These are phyloP conservation scores for Botryotinia narcissicola DNA, from an alignment of 2,329 filamentous ascomycete species.

Conservation along the genomic window DNA sequence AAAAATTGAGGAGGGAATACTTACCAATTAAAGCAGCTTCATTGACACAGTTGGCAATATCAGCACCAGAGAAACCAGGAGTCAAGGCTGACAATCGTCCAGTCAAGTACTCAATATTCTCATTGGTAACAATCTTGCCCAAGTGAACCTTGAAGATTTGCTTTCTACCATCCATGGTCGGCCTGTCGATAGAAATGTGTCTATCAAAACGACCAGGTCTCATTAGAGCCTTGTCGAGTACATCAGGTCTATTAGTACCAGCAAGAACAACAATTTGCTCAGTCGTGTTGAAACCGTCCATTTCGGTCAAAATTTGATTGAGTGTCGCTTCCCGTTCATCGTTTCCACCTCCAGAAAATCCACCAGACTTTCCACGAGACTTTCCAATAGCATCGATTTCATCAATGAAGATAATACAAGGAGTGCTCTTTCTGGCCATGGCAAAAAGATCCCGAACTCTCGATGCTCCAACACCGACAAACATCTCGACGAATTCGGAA, in stretches of 20 bases:
- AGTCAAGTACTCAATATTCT: constrained; percentile 82
- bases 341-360: constrained; percentile 76
- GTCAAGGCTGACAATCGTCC: constrained; percentile 89
- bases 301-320: constrained; percentile 97
- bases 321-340: constrained; percentile 96
- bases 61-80: constrained; percentile 93
- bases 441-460: constrained; percentile 92
- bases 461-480: constrained; percentile 95
- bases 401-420: constrained; percentile 99
- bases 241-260: constrained; percentile 92
- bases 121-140: constrained; percentile 88
- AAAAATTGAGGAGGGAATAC: constrained; percentile 37
- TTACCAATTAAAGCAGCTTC: constrained; percentile 93
- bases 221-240: constrained; percentile 94
- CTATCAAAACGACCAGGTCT: constrained; percentile 94
- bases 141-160: constrained; percentile 96
- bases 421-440: constrained; percentile 90
- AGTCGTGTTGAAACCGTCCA: constrained; percentile 97
- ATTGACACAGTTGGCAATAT: constrained; percentile 98
- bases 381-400: constrained; percentile 98
- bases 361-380: constrained; percentile 75
- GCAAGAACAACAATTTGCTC: constrained; percentile 96
- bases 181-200: constrained; percentile 91
- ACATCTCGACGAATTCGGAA: constrained; percentile 99
- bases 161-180: constrained; percentile 93